Evolutionary conservation across 331 rosid species (phyloP).

Genomic region (Arachis monticola): DNA sequence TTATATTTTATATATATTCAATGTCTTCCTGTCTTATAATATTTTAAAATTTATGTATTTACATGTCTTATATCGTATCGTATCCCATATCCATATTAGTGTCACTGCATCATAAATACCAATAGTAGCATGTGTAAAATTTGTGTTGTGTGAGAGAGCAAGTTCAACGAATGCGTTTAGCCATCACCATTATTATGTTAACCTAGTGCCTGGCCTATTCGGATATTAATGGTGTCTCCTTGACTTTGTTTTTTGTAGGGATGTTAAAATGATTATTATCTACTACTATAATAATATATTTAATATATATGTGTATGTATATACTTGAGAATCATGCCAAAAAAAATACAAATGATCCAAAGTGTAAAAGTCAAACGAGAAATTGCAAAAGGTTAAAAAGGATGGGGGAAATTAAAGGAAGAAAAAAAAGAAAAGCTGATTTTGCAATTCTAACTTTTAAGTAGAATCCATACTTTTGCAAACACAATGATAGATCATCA

Average conservation of each 20-base stretch:
- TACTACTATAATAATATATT: background rate
- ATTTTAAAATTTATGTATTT: too few species aligned
- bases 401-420: background rate
- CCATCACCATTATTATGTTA: conserved; percentile 8
- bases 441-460: conserved; percentile 42
- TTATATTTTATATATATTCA: too few species aligned
- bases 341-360: conserved; percentile 21
- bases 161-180: conserved; percentile 38
- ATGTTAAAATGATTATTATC: conserved; percentile 27
- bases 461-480: conserved; percentile 34
- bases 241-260: conserved; percentile 37
- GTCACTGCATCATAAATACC: too few species aligned
- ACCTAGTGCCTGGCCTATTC: conserved; percentile 21
- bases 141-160: conserved; percentile 4
- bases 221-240: conserved; percentile 41
- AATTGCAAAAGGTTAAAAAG: conserved; percentile 38
- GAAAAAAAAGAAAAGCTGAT: conserved; percentile 37
- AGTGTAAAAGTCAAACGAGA: conserved; percentile 44
- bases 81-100: too few species aligned
- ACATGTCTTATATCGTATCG: fast-evolving
- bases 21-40: too few species aligned
- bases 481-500: conserved; percentile 52
- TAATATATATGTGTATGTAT: background rate
- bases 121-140: background rate
- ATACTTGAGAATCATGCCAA: conserved; percentile 20